Evolutionary conservation across 225 moss, liverwort and hornwort genomes (phyloP), one percentile per base, ranked within the genome.

Genomic region (Straminergon stramineum): DNA sequence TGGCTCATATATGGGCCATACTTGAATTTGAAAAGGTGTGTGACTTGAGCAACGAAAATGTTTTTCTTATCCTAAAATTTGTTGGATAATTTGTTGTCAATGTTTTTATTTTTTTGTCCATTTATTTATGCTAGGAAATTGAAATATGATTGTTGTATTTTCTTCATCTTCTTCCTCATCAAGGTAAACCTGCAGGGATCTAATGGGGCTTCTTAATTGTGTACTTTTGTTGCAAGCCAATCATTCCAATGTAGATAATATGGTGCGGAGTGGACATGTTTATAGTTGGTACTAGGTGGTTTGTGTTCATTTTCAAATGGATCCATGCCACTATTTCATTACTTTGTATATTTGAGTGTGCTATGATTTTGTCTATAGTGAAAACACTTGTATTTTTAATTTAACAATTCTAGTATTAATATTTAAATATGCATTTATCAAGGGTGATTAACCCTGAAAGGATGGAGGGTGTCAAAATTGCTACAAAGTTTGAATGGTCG

Each of bases 161-260:
- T 24, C 21, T 39, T 70, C 1, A 4, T 1, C 1, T 70, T 14
- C 1, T 70, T 39, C 24, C 1, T 70, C 39, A 2, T 71, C 0
- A 1, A 71, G 13, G 8, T 71, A 15, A 0, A 2, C 0, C 39
- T 39, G 4, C 5, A 70, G 8, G 39, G 24, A 15, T 69, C 7
- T n/a, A 2, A 21, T 70, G 24, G 15, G 14, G 23, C 39, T 21
- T 39, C 4, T 11, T 2, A n/a, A n/a, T 22, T 7, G 12, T 69
- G 4, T 21, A 22, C 7, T n/a, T 69, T n/a, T 69, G 7, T 7
- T 69, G 12, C 0, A 0, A 1, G 12, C 4, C 0, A 7, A 4
- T 69, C n/a, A 69, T 69, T 4, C 8, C 3, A 1, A 23, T 69
- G 22, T 22, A n/a, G 4, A 23, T n/a, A n/a, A 22, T 13, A 69